Base-by-base conservation (phyloP, 163 green algal species). In the Picocystis sp. region DNA sequence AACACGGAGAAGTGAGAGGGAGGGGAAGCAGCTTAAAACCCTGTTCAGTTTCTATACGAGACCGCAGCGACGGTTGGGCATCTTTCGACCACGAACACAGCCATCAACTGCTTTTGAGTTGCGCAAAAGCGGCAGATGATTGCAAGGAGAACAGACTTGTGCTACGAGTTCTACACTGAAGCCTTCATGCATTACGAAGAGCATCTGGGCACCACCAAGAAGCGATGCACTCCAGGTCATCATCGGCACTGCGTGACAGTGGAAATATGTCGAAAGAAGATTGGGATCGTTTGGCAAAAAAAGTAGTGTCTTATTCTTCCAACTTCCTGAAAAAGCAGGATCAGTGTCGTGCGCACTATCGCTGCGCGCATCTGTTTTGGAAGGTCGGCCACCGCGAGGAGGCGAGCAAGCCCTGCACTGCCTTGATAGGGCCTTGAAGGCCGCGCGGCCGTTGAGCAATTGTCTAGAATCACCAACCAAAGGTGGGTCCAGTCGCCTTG, bases 81-180 rank as follows among this genome's bases (percentile, higher is more conserved):
- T 8, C 22, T 22, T 3, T 38, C 29, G 8, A 38, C 29, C 8
- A 38, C 29, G 8, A 38, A 38, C 29, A 8, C 29, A 11, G 29
- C 29, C 3, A 38, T 38, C 22, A 55, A 53, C 22, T 55, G 21
- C 8, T 55, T 55, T 8, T 55, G 24, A 8, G 24, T 55, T 29
- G 49, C 6, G 21, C 49, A 14, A 60, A 71, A 47, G 62, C 56
- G 11, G 70, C 69, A 15, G 55, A 59, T 54, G 77, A 87, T 44
- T 80, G 80, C 0, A 49, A 59, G 9, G 55, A 89, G 59, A 83
- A n/a, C 94, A 63, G 43, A 81, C 53, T 76, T 92, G 24, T 72
- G 81, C 11, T 96, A 95, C 47, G 83, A 93, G 49, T 89, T 91
- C 56, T 91, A 94, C 35, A 90, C 93, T 56, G 75, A 90, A 71